Base-by-base conservation (phyloP, 1,284 basidiomycete species). In the Porodaedalea pini region DNA sequence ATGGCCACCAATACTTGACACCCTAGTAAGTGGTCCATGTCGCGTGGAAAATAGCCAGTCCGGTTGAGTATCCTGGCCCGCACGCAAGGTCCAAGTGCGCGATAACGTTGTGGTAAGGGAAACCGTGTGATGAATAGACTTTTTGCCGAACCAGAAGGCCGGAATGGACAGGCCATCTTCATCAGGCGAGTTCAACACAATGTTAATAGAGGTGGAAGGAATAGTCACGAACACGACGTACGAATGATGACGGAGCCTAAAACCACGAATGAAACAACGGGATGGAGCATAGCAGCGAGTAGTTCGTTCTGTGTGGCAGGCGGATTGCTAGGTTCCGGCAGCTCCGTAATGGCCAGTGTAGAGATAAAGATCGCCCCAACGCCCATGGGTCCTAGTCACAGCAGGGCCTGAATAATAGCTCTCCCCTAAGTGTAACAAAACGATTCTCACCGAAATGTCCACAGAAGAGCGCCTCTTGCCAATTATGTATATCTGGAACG, bases 91-190 rank as follows among this genome's bases (percentile, higher is more conserved):
- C 45, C 45, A 47, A 4, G 45, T 47, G 25, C 86, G 78, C 1
- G 87, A 87, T 87, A 92, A 94, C 6, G 92, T 94, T 58, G 90
- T 80, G 7, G 90, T 89, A 57, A 94, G 89, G 13, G 89, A 86
- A 69, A 94, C 92, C 5, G 97, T 92, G 32, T 92, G 85, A 27
- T 90, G 80, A 10, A 47, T 10, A 2, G 45, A 13, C 29, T 19
- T 47, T 15, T 17, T 47, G 7, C 89, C 82, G 31, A 90, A 75
- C 32, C 80, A 86, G 75, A 94, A 92, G 77, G 91, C 91, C 1
- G 91, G 90, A 61, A 95, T 94, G 3, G 92, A 94, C 4, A 95
- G 76, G 37, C 93, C 92, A 71, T 94, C 88, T 89, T 63, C 40
- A 44, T 27, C 11, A 39, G 32, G 44, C 57, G 53, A 3, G n/a